A percentile compares a stretch with the other conserved stretches of the same genome.
These are phyloP conservation scores for Phialophora expanda DNA, from an alignment of 2,329 filamentous ascomycete species.

Conservation along the genomic window DNA sequence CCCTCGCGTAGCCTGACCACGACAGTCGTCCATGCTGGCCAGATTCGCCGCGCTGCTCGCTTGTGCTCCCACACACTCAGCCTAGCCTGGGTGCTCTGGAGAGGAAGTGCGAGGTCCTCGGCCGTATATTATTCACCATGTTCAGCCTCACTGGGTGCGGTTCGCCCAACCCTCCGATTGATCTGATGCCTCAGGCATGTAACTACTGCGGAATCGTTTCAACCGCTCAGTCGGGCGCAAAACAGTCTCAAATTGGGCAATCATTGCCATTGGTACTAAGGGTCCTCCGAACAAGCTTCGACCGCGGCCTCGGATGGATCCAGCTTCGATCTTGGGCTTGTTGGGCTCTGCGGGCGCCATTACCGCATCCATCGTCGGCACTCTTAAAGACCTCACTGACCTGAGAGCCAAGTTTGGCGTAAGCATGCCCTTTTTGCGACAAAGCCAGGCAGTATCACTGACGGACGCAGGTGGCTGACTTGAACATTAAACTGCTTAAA, in stretches of 20 bases:
- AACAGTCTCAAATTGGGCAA: background rate
- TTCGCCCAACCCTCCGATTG: background rate
- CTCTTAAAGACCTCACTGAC: slow-evolving; percentile 8
- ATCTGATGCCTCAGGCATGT: slow-evolving; percentile 7
- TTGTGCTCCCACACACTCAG: background rate
- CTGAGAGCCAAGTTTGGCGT: slow-evolving; percentile 6
- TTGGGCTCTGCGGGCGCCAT: slow-evolving; percentile 6
- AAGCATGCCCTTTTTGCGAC: background rate
- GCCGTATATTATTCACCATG: slow-evolving; percentile 1
- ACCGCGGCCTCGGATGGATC: slow-evolving; percentile 2
- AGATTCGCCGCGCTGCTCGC: background rate
- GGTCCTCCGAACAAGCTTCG: background rate
- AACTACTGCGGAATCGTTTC: background rate
- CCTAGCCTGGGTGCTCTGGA: background rate
- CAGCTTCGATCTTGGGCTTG: slow-evolving; percentile 5
- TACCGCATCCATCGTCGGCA: slow-evolving; percentile 1
- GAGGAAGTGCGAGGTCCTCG: background rate
- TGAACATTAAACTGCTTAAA: background rate
- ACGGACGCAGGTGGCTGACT: slow-evolving; percentile 6
- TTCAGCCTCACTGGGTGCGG: slow-evolving; percentile 12
- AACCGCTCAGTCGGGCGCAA: background rate
- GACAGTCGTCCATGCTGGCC: background rate
- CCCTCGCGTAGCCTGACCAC: background rate
- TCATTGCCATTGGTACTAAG: background rate
- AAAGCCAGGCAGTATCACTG: background rate